Evolutionary conservation across 768 basidiomycete species (phyloP).

Genomic region (Psilocybe cyanescens): DNA sequence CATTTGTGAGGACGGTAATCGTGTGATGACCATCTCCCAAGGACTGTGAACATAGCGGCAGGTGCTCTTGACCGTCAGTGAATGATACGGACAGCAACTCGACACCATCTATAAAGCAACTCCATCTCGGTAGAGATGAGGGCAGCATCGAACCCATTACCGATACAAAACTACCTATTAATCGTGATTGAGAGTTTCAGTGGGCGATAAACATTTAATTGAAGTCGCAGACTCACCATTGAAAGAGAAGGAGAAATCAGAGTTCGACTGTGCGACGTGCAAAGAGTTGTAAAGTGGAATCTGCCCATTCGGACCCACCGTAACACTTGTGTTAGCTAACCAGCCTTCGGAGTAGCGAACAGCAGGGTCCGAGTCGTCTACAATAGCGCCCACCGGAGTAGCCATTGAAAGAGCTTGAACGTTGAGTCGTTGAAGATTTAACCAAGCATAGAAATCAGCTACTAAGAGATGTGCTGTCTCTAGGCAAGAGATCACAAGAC

Average conservation of each 20-base stretch:
- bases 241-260: not conserved
- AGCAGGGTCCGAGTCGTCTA: not conserved
- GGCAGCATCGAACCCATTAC: not conserved
- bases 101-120: not conserved
- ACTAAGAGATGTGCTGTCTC: too few species aligned
- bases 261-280: not conserved
- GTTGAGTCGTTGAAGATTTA: not conserved
- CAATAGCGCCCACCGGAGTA: not conserved
- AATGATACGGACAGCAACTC: not conserved
- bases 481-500: too few species aligned
- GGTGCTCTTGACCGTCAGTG: not conserved
- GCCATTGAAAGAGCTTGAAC: not conserved
- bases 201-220: not conserved
- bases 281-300: not conserved
- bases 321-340: not conserved
- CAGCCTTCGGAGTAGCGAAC: not conserved
- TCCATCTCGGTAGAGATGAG: not conserved
- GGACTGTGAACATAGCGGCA: not conserved
- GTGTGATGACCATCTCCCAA: not conserved
- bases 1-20: not conserved
- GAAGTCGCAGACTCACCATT: not conserved
- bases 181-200: not conserved
- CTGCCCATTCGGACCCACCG: not conserved
- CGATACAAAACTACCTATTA: not conserved
- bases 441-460: too few species aligned